Evolutionary conservation across 2,329 filamentous ascomycete genomes (phyloP).

Genomic region (Talaromyces sp.): DNA sequence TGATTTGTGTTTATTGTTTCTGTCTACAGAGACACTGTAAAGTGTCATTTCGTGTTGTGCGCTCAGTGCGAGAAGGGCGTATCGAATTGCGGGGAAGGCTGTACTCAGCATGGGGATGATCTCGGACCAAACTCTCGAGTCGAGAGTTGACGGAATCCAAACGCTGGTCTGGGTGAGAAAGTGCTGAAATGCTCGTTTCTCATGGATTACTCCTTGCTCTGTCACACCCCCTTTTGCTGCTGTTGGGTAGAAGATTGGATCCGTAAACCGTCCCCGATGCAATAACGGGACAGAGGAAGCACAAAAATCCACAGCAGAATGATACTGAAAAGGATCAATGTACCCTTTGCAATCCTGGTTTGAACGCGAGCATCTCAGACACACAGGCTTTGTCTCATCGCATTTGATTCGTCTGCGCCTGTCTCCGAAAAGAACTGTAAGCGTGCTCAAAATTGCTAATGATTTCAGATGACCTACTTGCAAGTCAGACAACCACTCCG

Average conservation of each 20-base stretch:
- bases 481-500: conserved; percentile 7
- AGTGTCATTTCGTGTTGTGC: neutral
- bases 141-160: neutral
- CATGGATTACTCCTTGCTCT: neutral
- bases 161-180: neutral
- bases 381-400: neutral
- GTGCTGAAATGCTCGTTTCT: neutral
- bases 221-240: neutral
- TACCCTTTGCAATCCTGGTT: neutral
- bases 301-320: neutral
- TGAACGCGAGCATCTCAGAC: conserved; percentile 3
- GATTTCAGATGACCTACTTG: neutral
- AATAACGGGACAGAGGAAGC: neutral
- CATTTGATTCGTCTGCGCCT: conserved; percentile 4
- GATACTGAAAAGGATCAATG: neutral
- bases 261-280: neutral
- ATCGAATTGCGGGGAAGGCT: neutral
- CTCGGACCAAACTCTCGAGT: neutral
- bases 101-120: neutral
- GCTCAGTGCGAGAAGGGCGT: conserved; percentile 1
- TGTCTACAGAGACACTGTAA: neutral
- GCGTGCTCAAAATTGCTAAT: neutral
- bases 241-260: neutral
- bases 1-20: neutral
- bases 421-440: neutral